Evolutionary conservation across 2,329 filamentous ascomycete genomes (phyloP).

Genomic region (Cladosporium cucumerinum): DNA sequence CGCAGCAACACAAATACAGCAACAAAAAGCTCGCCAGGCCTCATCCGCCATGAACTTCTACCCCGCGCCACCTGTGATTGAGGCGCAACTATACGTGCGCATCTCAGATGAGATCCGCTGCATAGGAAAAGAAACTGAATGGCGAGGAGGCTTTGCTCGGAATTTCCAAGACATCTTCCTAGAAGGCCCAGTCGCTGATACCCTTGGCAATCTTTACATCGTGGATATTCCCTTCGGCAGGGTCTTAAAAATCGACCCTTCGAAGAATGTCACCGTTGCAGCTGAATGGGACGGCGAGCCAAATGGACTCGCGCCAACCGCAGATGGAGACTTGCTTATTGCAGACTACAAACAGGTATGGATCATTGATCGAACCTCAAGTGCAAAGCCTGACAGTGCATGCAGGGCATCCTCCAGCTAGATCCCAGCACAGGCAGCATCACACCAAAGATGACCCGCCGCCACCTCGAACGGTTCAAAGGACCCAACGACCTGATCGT

Average conservation of each 20-base stretch:
- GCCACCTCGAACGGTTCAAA: constrained; percentile 45
- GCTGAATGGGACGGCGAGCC: constrained; percentile 43
- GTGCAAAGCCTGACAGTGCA: background rate
- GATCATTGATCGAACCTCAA: too few relatives aligned
- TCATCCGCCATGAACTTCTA: constrained; percentile 36
- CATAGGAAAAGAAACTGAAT: constrained; percentile 32
- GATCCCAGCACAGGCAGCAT: constrained; percentile 33
- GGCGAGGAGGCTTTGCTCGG: constrained; percentile 38
- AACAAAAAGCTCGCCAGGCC: background rate
- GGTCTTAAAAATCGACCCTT: constrained; percentile 35
- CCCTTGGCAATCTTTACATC: constrained; percentile 37
- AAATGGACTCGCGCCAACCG: constrained; percentile 38
- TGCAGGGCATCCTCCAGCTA: constrained; percentile 40
- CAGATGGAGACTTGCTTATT: constrained; percentile 37
- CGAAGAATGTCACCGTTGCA: constrained; percentile 33
- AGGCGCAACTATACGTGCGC: constrained; percentile 37
- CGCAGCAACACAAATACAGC: background rate
- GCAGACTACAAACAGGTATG: constrained; percentile 45
- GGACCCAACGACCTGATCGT: constrained; percentile 44
- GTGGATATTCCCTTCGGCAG: constrained; percentile 43
- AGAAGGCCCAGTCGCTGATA: constrained; percentile 38
- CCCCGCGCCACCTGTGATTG: constrained; percentile 32
- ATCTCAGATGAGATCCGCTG: constrained; percentile 35
- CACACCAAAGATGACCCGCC: constrained; percentile 34
- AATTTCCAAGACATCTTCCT: constrained; percentile 41